Conservation (phyloP, 73 alveolate species). For the Urostyla sp. region DNA sequence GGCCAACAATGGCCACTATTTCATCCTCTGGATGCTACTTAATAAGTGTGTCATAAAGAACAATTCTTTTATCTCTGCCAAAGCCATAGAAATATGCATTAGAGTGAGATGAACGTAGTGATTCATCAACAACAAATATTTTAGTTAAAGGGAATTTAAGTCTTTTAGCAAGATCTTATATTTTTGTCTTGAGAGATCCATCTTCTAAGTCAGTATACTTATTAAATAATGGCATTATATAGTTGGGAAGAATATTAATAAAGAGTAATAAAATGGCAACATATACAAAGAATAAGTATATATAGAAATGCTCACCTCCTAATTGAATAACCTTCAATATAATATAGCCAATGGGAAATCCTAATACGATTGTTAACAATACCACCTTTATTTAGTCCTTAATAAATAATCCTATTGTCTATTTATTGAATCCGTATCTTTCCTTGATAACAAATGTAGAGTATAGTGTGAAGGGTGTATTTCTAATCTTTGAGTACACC, state of each 20-base stretch:
- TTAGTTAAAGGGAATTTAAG: constrained; percentile 86
- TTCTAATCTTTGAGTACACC: neutral
- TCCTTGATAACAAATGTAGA: constrained; percentile 57
- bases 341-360: constrained; percentile 69
- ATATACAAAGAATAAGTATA: constrained; percentile 73
- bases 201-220: constrained; percentile 90
- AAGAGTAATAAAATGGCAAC: constrained; percentile 73
- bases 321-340: constrained; percentile 81
- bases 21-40: constrained; percentile 80
- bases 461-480: constrained; percentile 62
- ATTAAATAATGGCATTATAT: constrained; percentile 90
- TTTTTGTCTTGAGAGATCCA: constrained; percentile 79
- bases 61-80: constrained; percentile 92
- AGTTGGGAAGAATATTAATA: constrained; percentile 86
- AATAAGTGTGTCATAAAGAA: constrained; percentile 89
- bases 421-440: constrained; percentile 73
- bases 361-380: neutral
- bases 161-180: constrained; percentile 82
- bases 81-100: constrained; percentile 96
- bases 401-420: constrained; percentile 60
- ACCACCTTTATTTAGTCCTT: constrained; percentile 25
- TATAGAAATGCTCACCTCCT: constrained; percentile 91
- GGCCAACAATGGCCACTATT: constrained; percentile 93
- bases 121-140: constrained; percentile 90
- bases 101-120: constrained; percentile 90